Base-by-base conservation (phyloP, 2,329 filamentous ascomycete genomes). In the Fusarium tjaetaba region DNA sequence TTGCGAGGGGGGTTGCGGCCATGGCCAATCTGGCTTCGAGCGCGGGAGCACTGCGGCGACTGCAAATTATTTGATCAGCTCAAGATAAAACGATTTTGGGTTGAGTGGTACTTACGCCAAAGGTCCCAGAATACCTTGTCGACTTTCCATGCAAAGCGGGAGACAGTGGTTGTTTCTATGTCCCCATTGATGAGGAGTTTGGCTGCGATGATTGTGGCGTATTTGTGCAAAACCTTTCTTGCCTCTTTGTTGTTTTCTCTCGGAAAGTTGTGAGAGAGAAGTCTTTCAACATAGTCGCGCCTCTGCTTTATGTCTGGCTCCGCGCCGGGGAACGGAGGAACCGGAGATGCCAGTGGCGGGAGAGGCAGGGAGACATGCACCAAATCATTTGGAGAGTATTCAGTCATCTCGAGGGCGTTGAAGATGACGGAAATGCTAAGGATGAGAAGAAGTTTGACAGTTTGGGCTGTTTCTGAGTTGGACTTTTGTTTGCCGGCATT, bases 351-450 rank as follows among this genome's bases (percentile, higher is more conserved):
- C 16, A 45, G 42, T 8, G 8, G 24, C 16, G 7, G 20, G 46
- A 49, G 26, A 15, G 32, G 46, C 14, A 4, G 5, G 46, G 3
- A 20, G 20, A 30, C 46, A n/a, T 2, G 6, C 46, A 4, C 5
- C 46, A n/a, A 24, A 8, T 32, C 30, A 1, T 24, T 3, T 4
- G 1, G 5, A 0, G 22, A 34, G 22, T 18, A 34, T 18, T 0
- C 45, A 11, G 3, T 6, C 30, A 34, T 51, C 22, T 32, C 4
- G 7, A 51, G 4, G 13, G 22, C 6, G 7, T 32, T 14, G 5
- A 15, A 51, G 22, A 51, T 34, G 15, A 1, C 0, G 1, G 28
- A 9, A 8, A 36, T 51, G 1, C 10, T 52, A 4, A 15, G n/a
- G 18, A 26, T 11, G 9, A 36, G 4, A 24, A 5, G 6, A 11